Evolutionary conservation across 2,329 filamentous ascomycete genomes (phyloP), one percentile per base, ranked within the genome.

Genomic region (Colletotrichum theobromicola): DNA sequence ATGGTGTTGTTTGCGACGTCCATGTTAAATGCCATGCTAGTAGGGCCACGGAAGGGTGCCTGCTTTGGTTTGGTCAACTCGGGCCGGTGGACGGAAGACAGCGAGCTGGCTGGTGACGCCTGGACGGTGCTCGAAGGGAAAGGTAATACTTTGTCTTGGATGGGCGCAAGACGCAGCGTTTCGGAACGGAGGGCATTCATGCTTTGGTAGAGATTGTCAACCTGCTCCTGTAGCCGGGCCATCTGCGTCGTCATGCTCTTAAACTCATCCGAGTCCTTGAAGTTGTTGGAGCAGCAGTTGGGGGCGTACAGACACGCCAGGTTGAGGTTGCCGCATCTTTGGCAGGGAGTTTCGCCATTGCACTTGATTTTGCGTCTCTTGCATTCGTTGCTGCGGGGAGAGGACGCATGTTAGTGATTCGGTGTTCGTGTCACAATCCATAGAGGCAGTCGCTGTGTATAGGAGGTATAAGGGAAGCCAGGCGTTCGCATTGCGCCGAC

Each of bases 191-290:
- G 87, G 61, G 90, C 87, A 80, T 89, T 94, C 80, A 98, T 87
- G 78, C 90, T 94, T 74, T 91, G 90, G 80, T 93, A 94, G 35
- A 98, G 89, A 76, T 90, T 90, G 74, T 94, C 93, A 79, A 98
- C 94, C 84, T 98, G 95, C 69, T 96, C 93, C 82, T 98, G 95
- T 28, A 98, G 89, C 10, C 90, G 89, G 13, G 87, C 86, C 74
- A 98, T 91, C 77, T 97, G 94, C 37, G 89, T 87, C 69, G 92
- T 91, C 92, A 98, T 95, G 46, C 92, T 90, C 80, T 92, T 94
- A 87, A 95, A 98, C 82, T 98, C 96, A 12, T 97, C 94, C 61
- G 95, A 95, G 80, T 98, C 96, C 83, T 96, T 97, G 88, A 98
- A 95, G 83, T 91, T 95, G 86, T 91, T 96, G 76, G 90, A 85